A percentile compares a stretch with the other conserved stretches of the same genome.
Evolutionary conservation across 768 basidiomycete species (phyloP).

Genomic region (Lactarius hengduanensis): DNA sequence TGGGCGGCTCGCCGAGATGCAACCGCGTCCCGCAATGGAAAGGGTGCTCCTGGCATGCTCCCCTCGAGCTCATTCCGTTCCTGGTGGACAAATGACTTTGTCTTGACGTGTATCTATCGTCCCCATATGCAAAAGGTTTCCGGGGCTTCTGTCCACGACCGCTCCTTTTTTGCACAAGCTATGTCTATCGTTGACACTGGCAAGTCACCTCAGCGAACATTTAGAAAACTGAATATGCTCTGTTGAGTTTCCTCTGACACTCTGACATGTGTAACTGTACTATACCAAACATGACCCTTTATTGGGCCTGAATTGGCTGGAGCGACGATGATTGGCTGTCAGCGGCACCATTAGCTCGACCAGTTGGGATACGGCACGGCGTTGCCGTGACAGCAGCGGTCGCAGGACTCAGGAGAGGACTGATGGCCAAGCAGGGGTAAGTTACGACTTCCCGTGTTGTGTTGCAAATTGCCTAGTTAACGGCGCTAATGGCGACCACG

Average conservation of each 20-base stretch:
- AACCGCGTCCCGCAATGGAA: slow-evolving; percentile 1
- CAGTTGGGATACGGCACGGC: neutral
- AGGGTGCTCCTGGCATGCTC: neutral
- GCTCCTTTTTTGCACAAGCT: neutral
- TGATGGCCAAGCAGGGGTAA: neutral
- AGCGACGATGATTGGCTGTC: neutral
- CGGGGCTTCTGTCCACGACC: neutral
- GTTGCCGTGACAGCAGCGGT: slow-evolving; percentile 2
- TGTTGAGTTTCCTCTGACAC: neutral
- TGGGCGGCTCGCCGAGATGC: neutral
- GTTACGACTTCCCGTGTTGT: neutral
- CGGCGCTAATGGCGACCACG: neutral
- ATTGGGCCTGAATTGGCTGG: neutral
- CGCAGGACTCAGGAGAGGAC: neutral
- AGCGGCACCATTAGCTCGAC: neutral
- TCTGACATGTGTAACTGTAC: neutral
- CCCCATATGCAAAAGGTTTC: neutral
- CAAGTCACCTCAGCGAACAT: neutral
- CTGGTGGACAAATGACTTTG: neutral
- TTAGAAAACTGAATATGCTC: neutral
- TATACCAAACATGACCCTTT: neutral
- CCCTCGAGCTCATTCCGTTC: neutral
- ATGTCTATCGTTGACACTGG: neutral
- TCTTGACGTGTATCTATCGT: neutral
- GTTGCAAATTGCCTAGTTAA: neutral